These are phyloP conservation scores for Geosmithia flava DNA, from an alignment of 2,329 filamentous ascomycete species.

Conservation along the genomic window DNA sequence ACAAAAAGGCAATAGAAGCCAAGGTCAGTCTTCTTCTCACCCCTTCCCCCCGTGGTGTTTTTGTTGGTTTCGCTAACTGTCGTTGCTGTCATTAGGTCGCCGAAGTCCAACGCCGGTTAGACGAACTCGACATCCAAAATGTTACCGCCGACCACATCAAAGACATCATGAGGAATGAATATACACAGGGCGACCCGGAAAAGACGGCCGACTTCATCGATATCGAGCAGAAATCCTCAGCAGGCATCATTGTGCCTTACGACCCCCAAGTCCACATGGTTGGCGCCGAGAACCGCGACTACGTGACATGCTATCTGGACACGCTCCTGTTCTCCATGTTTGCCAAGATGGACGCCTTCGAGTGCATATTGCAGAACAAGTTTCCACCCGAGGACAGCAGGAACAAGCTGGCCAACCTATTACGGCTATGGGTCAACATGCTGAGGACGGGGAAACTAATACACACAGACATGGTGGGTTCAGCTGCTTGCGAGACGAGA, in stretches of 20 bases:
- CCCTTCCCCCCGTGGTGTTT: background rate
- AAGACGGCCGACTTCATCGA: conserved; percentile 66
- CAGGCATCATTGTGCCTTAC: conserved; percentile 67
- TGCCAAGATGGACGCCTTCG: conserved; percentile 76
- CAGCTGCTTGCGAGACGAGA: background rate
- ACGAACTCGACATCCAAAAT: conserved; percentile 30
- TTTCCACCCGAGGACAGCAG: conserved; percentile 56
- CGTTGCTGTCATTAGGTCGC: conserved; percentile 20
- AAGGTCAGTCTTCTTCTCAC: conserved; percentile 9
- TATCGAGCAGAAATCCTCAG: conserved; percentile 68
- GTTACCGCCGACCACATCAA: conserved; percentile 44
- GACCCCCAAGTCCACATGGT: conserved; percentile 59
- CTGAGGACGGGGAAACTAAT: conserved; percentile 76
- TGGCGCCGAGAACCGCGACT: conserved; percentile 75
- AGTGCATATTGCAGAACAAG: conserved; percentile 76
- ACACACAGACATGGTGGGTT: conserved; percentile 64
- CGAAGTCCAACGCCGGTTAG: conserved; percentile 23
- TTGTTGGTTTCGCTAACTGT: background rate
- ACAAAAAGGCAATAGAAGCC: conserved; percentile 7
- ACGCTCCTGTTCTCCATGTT: conserved; percentile 94
- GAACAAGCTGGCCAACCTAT: conserved; percentile 60
- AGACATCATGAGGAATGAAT: conserved; percentile 45
- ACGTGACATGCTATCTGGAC: conserved; percentile 92
- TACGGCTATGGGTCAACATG: conserved; percentile 90
- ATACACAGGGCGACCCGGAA: conserved; percentile 57